Base-by-base conservation (phyloP, 2,329 filamentous ascomycete genomes). In the Aspergillus arachidicola region DNA sequence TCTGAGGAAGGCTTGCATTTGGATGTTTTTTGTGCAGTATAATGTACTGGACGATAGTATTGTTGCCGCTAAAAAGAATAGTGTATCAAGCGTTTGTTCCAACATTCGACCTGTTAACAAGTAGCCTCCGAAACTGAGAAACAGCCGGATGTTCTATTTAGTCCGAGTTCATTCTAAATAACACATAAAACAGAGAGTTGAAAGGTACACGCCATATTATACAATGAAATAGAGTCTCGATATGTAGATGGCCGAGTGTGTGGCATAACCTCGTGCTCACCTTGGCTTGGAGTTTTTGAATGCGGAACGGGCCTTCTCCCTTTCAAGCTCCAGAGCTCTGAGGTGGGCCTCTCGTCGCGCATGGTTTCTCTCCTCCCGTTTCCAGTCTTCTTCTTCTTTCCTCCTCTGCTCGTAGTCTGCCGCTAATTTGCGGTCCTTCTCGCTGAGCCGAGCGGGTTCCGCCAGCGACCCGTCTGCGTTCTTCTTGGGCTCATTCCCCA, bases 341-440 rank as follows among this genome's bases (percentile, higher is more conserved):
- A 72, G 50, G 57, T 76, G 68, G 26, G 72, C 70, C 32, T 70
- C 63, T 50, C 74, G 69, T 7, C 72, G 72, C 21, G 75, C 71
- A 57, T 78, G 73, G 36, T 78, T 79, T 19, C 73, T 71, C 62
- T 77, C 70, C 58, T 78, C 73, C 50, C 76, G 75, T 60, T 74
- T 75, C 60, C 66, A 71, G 7, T 70, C 67, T 56, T 76, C 69
- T 51, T 77, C 73, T 59, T 76, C 70, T 36, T 63, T 67, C 32
- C 74, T 65, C 41, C 68, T 70, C 56, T 68, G 66, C 61, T 77
- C 73, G 48, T 77, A 77, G 38, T 72, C 67, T 19, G 63, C 66
- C 11, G 72, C 72, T 45, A 69, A 69, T 62, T 71, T 72, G 43
- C 75, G 67, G 59, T 78, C 73, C 60, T 75, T 73, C 59, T 77